Evolutionary conservation across 805 yeast genomes (phyloP), one percentile per base, ranked within the genome.

Genomic region (Torulaspora franciscae): DNA sequence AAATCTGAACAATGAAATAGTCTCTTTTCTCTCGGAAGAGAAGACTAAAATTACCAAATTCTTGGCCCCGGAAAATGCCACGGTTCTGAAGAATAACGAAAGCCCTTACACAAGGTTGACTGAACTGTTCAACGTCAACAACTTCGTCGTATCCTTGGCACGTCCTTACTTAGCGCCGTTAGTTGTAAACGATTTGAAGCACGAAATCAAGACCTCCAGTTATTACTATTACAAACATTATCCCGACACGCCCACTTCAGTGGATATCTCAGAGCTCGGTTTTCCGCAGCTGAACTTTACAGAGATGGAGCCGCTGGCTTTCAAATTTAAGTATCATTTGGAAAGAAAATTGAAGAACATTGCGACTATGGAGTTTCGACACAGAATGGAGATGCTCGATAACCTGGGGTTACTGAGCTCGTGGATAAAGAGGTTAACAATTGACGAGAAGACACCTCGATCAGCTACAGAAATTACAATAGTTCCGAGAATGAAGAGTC

Each of bases 111-210:
- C 93, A 1, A 71, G 96, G 43, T 73, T 91, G 38, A 84, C 96
- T 0, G 98, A 93, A 62, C 73, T 91, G 47, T 93, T 91, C 70
- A 93, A 93, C 57, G 98, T 93, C 19, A 93, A 93, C 65, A 95
- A 90, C 64, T 91, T 88, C 59, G 74, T 93, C 25, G 90, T 90
- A 1, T 86, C 96, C 15, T 72, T 91, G 52, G 96, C 98, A 7
- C 75, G 97, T 50, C 97, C 98, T 0, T 93, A 91, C 58, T 70
- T 91, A 55, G 96, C 96, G 0, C 97, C 98, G 0, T 70, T 91
- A 45, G 76, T 93, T 34, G 80, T 85, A 29, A 83, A 85, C 52
- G 96, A 88, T 59, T 73, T 87, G 57, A 83, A 83, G 58, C 93
- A 88, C 59, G 77, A 76, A 49, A 76, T 73, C 44, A 72, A 66